Conservation (phyloP, 2,329 filamentous ascomycete species). For the Leptographium flavum region DNA sequence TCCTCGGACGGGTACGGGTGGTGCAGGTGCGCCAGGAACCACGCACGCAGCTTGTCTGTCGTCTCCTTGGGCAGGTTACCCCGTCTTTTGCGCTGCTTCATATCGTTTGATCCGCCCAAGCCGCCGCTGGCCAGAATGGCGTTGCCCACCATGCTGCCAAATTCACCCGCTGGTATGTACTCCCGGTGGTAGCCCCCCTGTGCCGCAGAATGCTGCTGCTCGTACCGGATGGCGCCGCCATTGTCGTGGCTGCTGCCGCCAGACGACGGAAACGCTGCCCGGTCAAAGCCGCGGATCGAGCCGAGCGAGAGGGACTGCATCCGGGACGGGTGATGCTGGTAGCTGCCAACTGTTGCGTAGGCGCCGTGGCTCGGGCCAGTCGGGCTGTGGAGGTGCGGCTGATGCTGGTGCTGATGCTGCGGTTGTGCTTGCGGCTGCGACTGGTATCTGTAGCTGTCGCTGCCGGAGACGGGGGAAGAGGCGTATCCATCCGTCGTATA, state of each 20-base stretch:
- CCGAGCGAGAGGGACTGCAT: constrained; percentile 32
- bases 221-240: neutral
- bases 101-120: constrained; percentile 25
- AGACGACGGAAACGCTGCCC: constrained; percentile 26
- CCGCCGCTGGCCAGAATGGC: constrained; percentile 3
- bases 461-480: neutral
- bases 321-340: constrained; percentile 27
- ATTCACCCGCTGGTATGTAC: constrained; percentile 26
- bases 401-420: neutral
- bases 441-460: neutral
- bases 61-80: constrained; percentile 87
- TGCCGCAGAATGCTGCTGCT: neutral
- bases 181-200: constrained; percentile 23
- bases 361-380: neutral
- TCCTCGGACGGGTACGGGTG: constrained; percentile 83
- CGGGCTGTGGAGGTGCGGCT: neutral
- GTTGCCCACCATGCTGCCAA: constrained; percentile 6
- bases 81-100: constrained; percentile 47
- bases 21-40: constrained; percentile 64
- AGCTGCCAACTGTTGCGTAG: constrained; percentile 6
- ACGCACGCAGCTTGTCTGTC: constrained; percentile 65
- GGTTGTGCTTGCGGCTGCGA: neutral
- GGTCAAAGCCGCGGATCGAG: constrained; percentile 27
- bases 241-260: neutral
- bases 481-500: constrained; percentile 22